These are phyloP conservation scores for Brachypodium distachyon DNA, from an alignment of 202 grass and related monocot genomes.

Conservation along the genomic window DNA sequence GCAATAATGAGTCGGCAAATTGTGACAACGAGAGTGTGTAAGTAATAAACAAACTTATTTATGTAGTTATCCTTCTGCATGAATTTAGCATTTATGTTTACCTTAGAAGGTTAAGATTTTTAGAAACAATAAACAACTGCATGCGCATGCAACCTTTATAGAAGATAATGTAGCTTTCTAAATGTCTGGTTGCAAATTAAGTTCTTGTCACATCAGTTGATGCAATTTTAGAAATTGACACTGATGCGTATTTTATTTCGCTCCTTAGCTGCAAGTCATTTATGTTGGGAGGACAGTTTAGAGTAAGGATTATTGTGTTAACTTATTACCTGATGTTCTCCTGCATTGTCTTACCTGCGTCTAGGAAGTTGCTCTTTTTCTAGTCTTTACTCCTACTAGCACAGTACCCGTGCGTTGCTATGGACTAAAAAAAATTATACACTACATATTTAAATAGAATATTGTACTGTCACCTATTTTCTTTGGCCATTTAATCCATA, in stretches of 20 bases:
- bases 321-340: background rate
- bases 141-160: background rate
- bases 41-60: conserved; percentile 39
- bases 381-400: too few relatives aligned
- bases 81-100: background rate
- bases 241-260: background rate
- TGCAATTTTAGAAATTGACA: background rate
- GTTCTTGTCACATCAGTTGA: background rate
- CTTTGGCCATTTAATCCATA: too few relatives aligned
- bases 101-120: background rate
- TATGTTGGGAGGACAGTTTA: background rate
- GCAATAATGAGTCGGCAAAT: conserved; percentile 54
- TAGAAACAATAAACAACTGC: conserved; percentile 1
- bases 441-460: too few relatives aligned
- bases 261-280: background rate
- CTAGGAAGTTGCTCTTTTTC: background rate
- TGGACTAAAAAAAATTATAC: too few relatives aligned
- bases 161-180: background rate
- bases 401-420: too few relatives aligned
- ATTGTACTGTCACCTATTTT: too few relatives aligned
- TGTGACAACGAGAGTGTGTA: conserved; percentile 74
- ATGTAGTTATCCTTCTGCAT: background rate
- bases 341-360: background rate
- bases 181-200: background rate
- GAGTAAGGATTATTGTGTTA: background rate